A percentile compares a stretch with the other conserved stretches of the same genome.
These are phyloP conservation scores for Evernia prunastri DNA, from an alignment of 495 filamentous ascomycete genomes.

Conservation along the genomic window DNA sequence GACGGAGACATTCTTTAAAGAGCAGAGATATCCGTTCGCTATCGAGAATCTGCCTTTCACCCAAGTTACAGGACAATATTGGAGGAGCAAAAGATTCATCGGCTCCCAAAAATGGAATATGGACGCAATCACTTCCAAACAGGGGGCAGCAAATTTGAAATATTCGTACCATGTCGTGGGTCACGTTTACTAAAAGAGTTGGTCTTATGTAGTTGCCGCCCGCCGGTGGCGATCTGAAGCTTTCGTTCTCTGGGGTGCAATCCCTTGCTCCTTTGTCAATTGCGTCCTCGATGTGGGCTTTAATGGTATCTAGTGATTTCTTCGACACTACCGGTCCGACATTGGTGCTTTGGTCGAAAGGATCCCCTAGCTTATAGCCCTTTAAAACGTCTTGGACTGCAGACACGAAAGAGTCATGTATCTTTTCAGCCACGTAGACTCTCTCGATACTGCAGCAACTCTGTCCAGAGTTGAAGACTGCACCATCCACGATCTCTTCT, in stretches of 20 bases:
- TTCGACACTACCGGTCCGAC: conserved; percentile 85
- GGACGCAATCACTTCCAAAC: too few species aligned
- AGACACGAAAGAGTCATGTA: conserved; percentile 74
- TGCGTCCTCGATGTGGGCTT: conserved; percentile 76
- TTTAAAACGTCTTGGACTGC: conserved; percentile 75
- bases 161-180: conserved; percentile 60
- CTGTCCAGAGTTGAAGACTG: conserved; percentile 94
- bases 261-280: conserved; percentile 71
- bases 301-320: conserved; percentile 65
- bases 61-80: too few species aligned
- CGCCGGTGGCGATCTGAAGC: conserved; percentile 58
- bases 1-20: too few species aligned
- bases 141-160: too few species aligned
- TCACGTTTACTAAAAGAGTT: conserved; percentile 72
- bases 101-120: too few species aligned
- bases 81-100: too few species aligned
- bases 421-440: conserved; percentile 79
- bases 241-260: conserved; percentile 72
- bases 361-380: conserved; percentile 84
- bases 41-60: too few species aligned
- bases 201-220: conserved; percentile 84
- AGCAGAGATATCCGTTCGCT: too few species aligned
- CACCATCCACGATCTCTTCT: conserved; percentile 86
- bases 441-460: conserved; percentile 92
- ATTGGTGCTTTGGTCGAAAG: conserved; percentile 68